A percentile compares a stretch with the other conserved stretches of the same genome.
These are phyloP conservation scores for Abrus pulchellus DNA, from an alignment of 306 rosid genomes.

Conservation along the genomic window DNA sequence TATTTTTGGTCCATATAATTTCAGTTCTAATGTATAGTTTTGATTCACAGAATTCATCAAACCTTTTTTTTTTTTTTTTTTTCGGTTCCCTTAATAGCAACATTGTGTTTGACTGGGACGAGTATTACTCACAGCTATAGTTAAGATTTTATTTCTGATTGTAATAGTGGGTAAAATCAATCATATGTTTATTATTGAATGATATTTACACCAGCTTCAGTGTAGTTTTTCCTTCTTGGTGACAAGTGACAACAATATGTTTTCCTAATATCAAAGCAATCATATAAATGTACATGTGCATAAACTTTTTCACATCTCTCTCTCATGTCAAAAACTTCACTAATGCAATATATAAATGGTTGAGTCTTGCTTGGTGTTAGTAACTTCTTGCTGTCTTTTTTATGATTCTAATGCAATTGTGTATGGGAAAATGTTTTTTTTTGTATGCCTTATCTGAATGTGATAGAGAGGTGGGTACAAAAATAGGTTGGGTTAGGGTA, in stretches of 20 bases:
- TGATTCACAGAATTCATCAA: no score
- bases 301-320: conserved; percentile 9
- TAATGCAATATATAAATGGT: background rate
- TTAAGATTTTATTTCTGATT: conserved; percentile 28
- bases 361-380: conserved; percentile 11
- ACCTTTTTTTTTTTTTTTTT: no score
- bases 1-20: background rate
- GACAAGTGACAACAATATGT: conserved; percentile 4
- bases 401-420: conserved; percentile 29
- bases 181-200: background rate
- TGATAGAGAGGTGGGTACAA: background rate
- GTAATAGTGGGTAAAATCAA: conserved; percentile 17
- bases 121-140: background rate
- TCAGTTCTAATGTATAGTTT: no score
- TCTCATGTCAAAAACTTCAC: conserved; percentile 18
- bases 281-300: background rate
- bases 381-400: conserved; percentile 25
- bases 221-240: background rate
- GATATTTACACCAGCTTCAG: conserved; percentile 5
- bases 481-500: background rate
- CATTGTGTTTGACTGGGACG: no score
- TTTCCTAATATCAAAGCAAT: conserved; percentile 11
- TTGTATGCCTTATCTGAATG: conserved; percentile 44
- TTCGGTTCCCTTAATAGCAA: no score
- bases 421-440: conserved; percentile 21